A percentile compares a stretch with the other conserved stretches of the same genome.
phyloP scores from a whole-genome alignment of 73 alveolate genomes.

The Paramecium bursaria region DNA sequence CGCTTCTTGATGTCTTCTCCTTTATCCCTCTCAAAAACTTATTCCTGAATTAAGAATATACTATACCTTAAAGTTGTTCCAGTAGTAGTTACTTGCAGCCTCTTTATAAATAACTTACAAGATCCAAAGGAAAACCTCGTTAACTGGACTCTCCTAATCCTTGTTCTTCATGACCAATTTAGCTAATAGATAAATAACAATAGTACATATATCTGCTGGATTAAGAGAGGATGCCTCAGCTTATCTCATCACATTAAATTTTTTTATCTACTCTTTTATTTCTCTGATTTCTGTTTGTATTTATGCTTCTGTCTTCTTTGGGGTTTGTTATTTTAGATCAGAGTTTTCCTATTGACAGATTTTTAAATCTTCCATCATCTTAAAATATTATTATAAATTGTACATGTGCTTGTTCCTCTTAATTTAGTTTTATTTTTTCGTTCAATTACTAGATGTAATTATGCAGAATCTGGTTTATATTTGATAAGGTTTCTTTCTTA shows the following conservation, averaged over 20 bases:
- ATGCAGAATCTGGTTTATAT: no score
- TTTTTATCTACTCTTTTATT: neutral
- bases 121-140: constrained; percentile 21
- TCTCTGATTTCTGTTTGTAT: constrained; percentile 14
- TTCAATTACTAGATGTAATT: no score
- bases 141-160: constrained; percentile 47
- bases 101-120: constrained; percentile 40
- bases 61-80: constrained; percentile 50
- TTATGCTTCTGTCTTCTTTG: no score
- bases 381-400: no score
- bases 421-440: no score
- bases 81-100: constrained; percentile 47
- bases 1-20: constrained; percentile 41
- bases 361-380: no score
- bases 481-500: no score
- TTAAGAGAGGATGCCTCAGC: neutral
- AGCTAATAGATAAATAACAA: neutral
- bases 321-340: no score
- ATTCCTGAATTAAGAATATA: neutral
- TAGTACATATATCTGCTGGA: constrained; percentile 5
- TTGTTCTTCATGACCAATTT: constrained; percentile 20
- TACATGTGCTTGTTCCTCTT: no score
- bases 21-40: constrained; percentile 11
- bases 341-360: no score
- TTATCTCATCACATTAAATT: constrained; percentile 2